Conservation (phyloP, 1,284 basidiomycete genomes). For the Cryptococcus deneoformans region DNA sequence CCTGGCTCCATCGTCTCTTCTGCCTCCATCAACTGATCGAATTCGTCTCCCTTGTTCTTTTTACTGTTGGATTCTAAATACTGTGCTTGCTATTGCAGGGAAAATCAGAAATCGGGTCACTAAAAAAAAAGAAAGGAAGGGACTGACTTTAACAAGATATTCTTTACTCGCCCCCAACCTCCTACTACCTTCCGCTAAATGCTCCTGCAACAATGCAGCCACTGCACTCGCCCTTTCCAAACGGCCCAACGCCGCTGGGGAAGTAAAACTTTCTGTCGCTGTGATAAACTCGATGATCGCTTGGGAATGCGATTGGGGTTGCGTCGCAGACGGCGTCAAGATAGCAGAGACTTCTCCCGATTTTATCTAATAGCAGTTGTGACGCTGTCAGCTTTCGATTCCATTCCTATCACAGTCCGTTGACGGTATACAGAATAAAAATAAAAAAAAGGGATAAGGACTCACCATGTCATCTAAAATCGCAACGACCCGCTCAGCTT, state of each 20-base stretch:
- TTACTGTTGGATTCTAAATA: conserved; percentile 7
- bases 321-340: not conserved
- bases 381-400: not conserved
- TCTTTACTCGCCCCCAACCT: conserved; percentile 24
- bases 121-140: not conserved
- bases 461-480: conserved; percentile 33
- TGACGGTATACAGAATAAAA: too few species aligned
- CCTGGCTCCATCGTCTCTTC: conserved; percentile 6
- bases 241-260: not conserved
- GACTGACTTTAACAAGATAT: conserved; percentile 36
- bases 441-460: not conserved
- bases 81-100: conserved; percentile 16
- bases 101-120: not conserved
- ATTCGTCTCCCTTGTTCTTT: conserved; percentile 11
- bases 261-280: conserved; percentile 3
- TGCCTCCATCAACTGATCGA: conserved; percentile 18
- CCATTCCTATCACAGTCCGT: not conserved
- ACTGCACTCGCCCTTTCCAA: conserved; percentile 16
- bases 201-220: conserved; percentile 18
- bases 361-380: not conserved
- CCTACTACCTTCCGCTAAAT: conserved; percentile 25
- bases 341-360: not conserved
- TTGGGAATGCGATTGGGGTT: not conserved
- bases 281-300: conserved; percentile 33
- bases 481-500: conserved; percentile 9